Conservation (phyloP, 2,329 filamentous ascomycete genomes). For the Beauveria varroae region DNA sequence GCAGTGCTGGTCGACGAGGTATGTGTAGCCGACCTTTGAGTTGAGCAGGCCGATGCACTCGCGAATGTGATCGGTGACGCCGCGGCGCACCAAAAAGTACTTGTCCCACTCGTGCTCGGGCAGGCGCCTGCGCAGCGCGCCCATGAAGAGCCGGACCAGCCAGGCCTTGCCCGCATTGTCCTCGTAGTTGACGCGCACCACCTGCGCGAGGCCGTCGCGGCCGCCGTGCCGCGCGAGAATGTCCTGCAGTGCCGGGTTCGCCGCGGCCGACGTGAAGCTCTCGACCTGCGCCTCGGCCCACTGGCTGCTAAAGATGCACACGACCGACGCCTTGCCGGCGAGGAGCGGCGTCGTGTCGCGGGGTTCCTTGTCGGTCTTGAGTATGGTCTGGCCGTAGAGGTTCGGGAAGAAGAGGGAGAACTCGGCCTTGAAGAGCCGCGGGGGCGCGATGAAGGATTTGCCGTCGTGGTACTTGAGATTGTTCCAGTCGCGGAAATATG, state of each 20-base stretch:
- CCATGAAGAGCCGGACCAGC: slow-evolving; percentile 50
- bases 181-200: slow-evolving; percentile 83
- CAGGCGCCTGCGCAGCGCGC: slow-evolving; percentile 42
- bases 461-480: slow-evolving; percentile 77
- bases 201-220: slow-evolving; percentile 54
- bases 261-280: slow-evolving; percentile 57
- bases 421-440: slow-evolving; percentile 75
- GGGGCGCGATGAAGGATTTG: slow-evolving; percentile 84
- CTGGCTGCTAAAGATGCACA: slow-evolving; percentile 71
- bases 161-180: slow-evolving; percentile 63
- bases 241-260: slow-evolving; percentile 63
- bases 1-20: slow-evolving; percentile 79
- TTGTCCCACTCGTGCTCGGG: slow-evolving; percentile 46
- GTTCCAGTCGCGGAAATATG: slow-evolving; percentile 94
- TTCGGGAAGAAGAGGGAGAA: slow-evolving; percentile 91
- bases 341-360: slow-evolving; percentile 71
- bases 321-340: slow-evolving; percentile 64
- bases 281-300: slow-evolving; percentile 81
- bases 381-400: slow-evolving; percentile 70
- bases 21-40: slow-evolving; percentile 87
- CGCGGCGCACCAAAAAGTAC: slow-evolving; percentile 55
- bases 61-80: slow-evolving; percentile 52
- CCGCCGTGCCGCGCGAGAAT: slow-evolving; percentile 39
- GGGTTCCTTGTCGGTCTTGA: slow-evolving; percentile 41
- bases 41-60: slow-evolving; percentile 69